A percentile compares a stretch with the other conserved stretches of the same genome.
phyloP scores from a whole-genome alignment of 2,329 filamentous ascomycete genomes.

The Scolecobasidium constrictum region DNA sequence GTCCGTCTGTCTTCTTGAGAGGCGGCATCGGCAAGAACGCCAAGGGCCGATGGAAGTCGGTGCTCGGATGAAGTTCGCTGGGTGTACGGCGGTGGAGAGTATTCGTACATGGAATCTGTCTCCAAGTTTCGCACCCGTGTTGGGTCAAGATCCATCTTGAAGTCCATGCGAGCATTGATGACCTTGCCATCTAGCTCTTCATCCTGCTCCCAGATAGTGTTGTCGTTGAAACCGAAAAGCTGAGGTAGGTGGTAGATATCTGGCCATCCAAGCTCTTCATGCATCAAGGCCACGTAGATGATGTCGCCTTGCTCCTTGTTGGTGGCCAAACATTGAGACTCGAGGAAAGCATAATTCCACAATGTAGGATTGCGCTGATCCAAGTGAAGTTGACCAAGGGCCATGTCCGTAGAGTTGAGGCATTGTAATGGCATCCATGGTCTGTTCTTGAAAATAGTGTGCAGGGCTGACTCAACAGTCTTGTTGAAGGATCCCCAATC shows the following conservation, averaged over 20 bases:
- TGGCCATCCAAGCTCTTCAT: slow-evolving; percentile 28
- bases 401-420: slow-evolving; percentile 27
- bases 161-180: slow-evolving; percentile 13
- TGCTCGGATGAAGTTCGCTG: slow-evolving; percentile 14
- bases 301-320: slow-evolving; percentile 31
- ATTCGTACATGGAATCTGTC: slow-evolving; percentile 31
- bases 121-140: slow-evolving; percentile 22
- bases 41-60: background rate
- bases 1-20: background rate
- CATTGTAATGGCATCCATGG: slow-evolving; percentile 30
- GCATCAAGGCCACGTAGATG: slow-evolving; percentile 28
- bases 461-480: slow-evolving; percentile 25
- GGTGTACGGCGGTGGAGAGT: slow-evolving; percentile 30
- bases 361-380: slow-evolving; percentile 21
- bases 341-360: slow-evolving; percentile 29
- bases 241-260: slow-evolving; percentile 26
- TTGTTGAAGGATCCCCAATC: slow-evolving; percentile 26
- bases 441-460: slow-evolving; percentile 23
- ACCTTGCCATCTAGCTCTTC: slow-evolving; percentile 25
- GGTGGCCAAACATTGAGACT: slow-evolving; percentile 29
- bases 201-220: slow-evolving; percentile 27
- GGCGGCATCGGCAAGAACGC: slow-evolving; percentile 8
- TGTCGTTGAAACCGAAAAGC: slow-evolving; percentile 19
- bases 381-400: slow-evolving; percentile 21
- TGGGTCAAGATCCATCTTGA: slow-evolving; percentile 8